Base-by-base conservation (phyloP, 768 basidiomycete species). In the Mycena capillaripes region DNA sequence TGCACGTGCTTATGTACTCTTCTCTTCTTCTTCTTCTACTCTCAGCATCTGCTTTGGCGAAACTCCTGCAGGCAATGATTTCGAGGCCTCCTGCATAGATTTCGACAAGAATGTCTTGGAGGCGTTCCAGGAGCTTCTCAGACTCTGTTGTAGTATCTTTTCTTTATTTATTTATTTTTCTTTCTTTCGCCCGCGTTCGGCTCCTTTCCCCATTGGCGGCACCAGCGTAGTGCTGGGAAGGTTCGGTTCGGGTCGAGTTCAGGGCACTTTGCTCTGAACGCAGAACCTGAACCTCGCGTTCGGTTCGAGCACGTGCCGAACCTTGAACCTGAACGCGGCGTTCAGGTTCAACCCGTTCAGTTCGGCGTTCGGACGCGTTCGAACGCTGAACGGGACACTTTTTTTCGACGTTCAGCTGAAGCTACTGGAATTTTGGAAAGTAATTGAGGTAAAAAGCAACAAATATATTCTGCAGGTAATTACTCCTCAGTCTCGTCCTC, bases 321-420 rank as follows among this genome's bases (percentile, higher is more conserved):
- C 12, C 6, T 6, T 36, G 34, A n/a, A n/a, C n/a, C 34, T 36
- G 34, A 12, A 4, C n/a, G n/a, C n/a, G 57, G n/a, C n/a, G n/a
- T n/a, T n/a, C n/a, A n/a, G n/a, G n/a, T n/a, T n/a, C n/a, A n/a
- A n/a, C n/a, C n/a, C 34, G 57, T 58, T 40, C 57, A 36, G 57
- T 59, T 42, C 58, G 19, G 58, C 38, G 58, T 59, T 59, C 38
- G 16, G 5, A 25, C 23, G 40, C 58, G 58, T 58, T 40, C 57
- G 57, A 58, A 58, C 57, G 36, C 57, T 2, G 57, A 58, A 58
- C 57, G 11, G 57, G 23, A 58, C 57, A 10, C n/a, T 34, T 32
- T 56, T 17, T 56, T 27, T n/a, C 14, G 6, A 7, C 9, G n/a
- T n/a, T 11, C 50, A 6, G 7, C n/a, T 4, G n/a, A 23, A 6